Evolutionary conservation across 805 yeast genomes (phyloP), one percentile per base, ranked within the genome.

Genomic region (Candida maris): DNA sequence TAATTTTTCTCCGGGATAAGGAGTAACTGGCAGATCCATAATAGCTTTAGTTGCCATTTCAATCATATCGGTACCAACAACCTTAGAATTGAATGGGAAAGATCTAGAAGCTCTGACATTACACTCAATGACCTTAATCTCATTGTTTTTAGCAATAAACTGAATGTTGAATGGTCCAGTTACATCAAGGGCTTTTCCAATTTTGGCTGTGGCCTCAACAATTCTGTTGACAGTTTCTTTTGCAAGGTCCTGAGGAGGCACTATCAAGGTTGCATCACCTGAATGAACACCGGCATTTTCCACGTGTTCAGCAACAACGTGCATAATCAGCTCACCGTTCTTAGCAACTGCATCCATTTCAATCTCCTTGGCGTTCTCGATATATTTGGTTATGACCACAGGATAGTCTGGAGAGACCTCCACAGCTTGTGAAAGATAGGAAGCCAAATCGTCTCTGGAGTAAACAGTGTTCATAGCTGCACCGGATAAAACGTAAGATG

Each of bases 241-340:
- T 48, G 83, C 91, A 53, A 93, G 75, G 59, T 86, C 95, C 69
- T 91, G 97, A 34, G 97, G 96, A 37, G 98, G 98, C 41, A 91
- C 94, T 62, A 91, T 85, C 57, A 91, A 70, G 32, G 97, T 93
- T 44, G 98, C 98, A 66, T 91, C 98, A 73, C 98, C 98, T 35
- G 97, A 91, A 67, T 91, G 98, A 29, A 91, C 96, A 77, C 98
- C 98, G 19, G 98, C 98, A 59, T 91, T 91, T 70, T 91, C 98
- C 49, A 93, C 96, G 62, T 91, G 98, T 67, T 93, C 97, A 38
- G 96, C 87, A 41, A 91, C 96, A 59, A 88, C 97, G 62, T 91
- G 97, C 88, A 91, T 86, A 52, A 93, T 76, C 67, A 91, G 73
- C 64, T 88, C 79, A 65, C 98, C 98, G 56, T 91, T 85, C 61